phyloP scores from a whole-genome alignment of 768 basidiomycete genomes.

The Amanita pallidorosea region DNA sequence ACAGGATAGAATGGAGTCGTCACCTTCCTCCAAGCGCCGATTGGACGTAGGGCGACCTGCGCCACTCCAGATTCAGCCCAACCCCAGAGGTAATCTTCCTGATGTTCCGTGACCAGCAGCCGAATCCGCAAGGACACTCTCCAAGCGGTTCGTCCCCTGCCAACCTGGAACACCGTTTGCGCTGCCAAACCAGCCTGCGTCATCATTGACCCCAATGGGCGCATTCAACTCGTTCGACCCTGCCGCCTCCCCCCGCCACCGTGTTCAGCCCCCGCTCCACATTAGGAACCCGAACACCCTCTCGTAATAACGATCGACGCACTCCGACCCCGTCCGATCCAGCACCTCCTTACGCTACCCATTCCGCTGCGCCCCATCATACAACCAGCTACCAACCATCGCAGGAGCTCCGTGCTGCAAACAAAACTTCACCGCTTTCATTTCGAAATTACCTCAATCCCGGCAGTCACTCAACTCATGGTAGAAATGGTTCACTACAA shows the following conservation, averaged over 20 bases:
- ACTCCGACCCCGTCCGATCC: conserved; percentile 51
- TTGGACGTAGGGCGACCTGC: conserved; percentile 64
- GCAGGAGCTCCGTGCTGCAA: conserved; percentile 10
- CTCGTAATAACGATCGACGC: conserved; percentile 23
- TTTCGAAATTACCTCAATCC: conserved; percentile 9
- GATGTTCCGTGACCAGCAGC: conserved; percentile 55
- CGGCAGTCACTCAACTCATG: conserved; percentile 25
- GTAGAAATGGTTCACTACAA: conserved; percentile 42
- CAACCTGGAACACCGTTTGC: conserved; percentile 26
- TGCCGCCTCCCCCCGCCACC: conserved; percentile 64
- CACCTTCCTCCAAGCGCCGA: conserved; percentile 21
- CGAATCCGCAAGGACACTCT: conserved; percentile 39
- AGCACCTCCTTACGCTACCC: conserved; percentile 28
- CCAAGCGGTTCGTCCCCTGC: conserved; percentile 35
- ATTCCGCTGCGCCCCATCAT: conserved; percentile 28
- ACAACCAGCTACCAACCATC: conserved; percentile 4
- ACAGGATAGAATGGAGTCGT: conserved; percentile 2
- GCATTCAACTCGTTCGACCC: conserved; percentile 31
- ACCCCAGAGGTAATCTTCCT: conserved; percentile 54
- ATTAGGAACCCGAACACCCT: conserved; percentile 31
- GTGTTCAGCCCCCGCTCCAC: conserved; percentile 51
- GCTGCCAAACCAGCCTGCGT: conserved; percentile 11
- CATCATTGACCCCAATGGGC: conserved; percentile 18
- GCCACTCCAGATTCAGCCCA: conserved; percentile 62
- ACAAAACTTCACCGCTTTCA: conserved; percentile 31